A percentile compares a stretch with the other conserved stretches of the same genome.
Conservation (phyloP, 2,329 filamentous ascomycete genomes). For the Aspergillus udagawae region DNA sequence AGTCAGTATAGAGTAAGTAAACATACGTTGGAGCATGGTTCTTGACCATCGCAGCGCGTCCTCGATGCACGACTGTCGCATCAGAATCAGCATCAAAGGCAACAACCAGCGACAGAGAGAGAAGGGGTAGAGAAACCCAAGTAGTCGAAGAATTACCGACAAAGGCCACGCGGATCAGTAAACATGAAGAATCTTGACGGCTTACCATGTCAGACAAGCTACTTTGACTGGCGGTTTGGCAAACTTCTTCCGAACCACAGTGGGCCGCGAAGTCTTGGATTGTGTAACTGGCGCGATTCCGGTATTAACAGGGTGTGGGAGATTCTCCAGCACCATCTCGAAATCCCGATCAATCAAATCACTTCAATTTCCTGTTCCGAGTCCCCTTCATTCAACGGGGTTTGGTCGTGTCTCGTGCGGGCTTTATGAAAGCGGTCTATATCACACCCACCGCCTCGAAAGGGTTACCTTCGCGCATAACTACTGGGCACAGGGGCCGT, state of each 20-base stretch:
- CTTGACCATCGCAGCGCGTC: constrained; percentile 43
- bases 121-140: constrained; percentile 1
- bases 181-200: constrained; percentile 1
- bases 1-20: neutral
- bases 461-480: neutral
- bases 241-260: constrained; percentile 40
- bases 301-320: constrained; percentile 11
- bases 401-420: neutral
- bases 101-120: constrained; percentile 1
- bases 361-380: neutral
- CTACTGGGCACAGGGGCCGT: neutral
- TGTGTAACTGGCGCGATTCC: constrained; percentile 18
- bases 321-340: constrained; percentile 21
- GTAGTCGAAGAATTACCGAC: constrained; percentile 5
- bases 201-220: constrained; percentile 43
- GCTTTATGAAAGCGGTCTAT: neutral
- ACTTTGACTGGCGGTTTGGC: constrained; percentile 44
- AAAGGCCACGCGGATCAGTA: neutral
- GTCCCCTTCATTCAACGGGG: neutral
- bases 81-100: constrained; percentile 5
- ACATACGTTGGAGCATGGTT: constrained; percentile 42
- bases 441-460: neutral
- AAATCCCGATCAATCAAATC: constrained; percentile 2
- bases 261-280: constrained; percentile 23
- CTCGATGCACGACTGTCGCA: constrained; percentile 37